A percentile compares a stretch with the other conserved stretches of the same genome.
Evolutionary conservation across 495 filamentous ascomycete species (phyloP).

Genomic region (Astrocystis sublimbata): DNA sequence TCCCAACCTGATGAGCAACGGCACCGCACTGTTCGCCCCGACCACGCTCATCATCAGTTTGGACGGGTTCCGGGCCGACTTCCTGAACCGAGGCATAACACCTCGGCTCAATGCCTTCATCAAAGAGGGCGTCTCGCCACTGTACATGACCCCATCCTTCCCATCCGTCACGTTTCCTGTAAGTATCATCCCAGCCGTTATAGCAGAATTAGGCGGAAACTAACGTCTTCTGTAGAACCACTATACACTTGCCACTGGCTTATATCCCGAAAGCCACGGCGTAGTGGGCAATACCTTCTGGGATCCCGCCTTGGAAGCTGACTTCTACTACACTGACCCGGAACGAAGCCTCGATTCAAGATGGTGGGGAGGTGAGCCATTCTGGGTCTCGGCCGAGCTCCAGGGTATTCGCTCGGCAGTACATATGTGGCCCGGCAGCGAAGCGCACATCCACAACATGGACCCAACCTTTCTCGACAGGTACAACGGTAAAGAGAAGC

Average conservation of each 20-base stretch:
- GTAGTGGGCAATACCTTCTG: conserved; percentile 94
- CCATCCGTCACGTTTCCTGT: conserved; percentile 94
- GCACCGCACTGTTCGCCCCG: conserved; percentile 80
- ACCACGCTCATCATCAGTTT: conserved; percentile 94
- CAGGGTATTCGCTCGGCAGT: conserved; percentile 74
- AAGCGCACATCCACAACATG: conserved; percentile 68
- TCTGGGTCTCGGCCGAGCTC: conserved; percentile 91
- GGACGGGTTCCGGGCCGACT: conserved; percentile 97
- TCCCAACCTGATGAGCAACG: conserved; percentile 63
- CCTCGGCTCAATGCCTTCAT: conserved; percentile 80
- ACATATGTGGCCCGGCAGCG: conserved; percentile 98
- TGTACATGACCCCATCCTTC: conserved; percentile 90
- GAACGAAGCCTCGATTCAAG: conserved; percentile 70
- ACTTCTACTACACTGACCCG: conserved; percentile 86
- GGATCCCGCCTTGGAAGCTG: conserved; percentile 71
- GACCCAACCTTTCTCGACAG: conserved; percentile 79
- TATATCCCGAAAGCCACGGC: conserved; percentile 92
- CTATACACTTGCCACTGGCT: conserved; percentile 87
- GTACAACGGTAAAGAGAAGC: conserved; percentile 73
- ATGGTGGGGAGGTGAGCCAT: conserved; percentile 92
- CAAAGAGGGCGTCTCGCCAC: conserved; percentile 79
- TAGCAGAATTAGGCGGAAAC: not conserved
- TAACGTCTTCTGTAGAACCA: conserved; percentile 60
- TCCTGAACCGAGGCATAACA: conserved; percentile 78
- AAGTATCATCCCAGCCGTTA: conserved; percentile 4